phyloP scores from a whole-genome alignment of 768 basidiomycete genomes.

The Calocera viscosa region DNA sequence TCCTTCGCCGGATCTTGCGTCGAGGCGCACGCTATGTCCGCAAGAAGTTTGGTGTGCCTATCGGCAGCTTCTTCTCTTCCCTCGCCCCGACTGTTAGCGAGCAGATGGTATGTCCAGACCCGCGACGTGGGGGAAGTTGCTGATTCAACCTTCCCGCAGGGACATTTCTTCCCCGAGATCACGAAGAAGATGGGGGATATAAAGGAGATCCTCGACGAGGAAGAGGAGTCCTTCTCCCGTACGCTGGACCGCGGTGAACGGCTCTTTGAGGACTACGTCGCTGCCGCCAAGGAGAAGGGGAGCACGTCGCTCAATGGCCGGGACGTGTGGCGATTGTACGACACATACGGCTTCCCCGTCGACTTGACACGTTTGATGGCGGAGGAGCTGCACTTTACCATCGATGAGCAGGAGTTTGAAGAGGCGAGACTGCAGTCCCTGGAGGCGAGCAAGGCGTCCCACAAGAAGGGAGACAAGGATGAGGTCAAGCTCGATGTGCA shows the following conservation, averaged over 20 bases:
- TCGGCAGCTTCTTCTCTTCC: constrained; percentile 90
- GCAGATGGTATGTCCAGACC: constrained; percentile 51
- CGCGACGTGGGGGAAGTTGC: not conserved
- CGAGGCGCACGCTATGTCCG: constrained; percentile 91
- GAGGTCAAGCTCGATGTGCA: constrained; percentile 89
- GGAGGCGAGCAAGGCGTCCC: constrained; percentile 76
- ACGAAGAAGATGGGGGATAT: constrained; percentile 68
- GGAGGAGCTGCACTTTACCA: constrained; percentile 69
- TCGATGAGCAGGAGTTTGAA: constrained; percentile 84
- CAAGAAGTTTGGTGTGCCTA: constrained; percentile 84
- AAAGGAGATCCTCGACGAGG: constrained; percentile 91
- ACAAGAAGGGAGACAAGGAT: constrained; percentile 56
- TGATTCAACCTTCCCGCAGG: constrained; percentile 35
- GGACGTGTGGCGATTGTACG: constrained; percentile 95
- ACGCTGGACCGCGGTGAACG: constrained; percentile 95
- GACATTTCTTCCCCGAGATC: constrained; percentile 84
- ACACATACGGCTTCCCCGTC: constrained; percentile 96
- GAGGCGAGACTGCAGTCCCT: constrained; percentile 77
- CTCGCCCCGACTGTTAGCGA: constrained; percentile 81
- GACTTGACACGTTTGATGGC: constrained; percentile 97
- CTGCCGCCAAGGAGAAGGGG: constrained; percentile 49
- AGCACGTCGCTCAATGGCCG: constrained; percentile 63
- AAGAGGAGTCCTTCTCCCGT: constrained; percentile 94
- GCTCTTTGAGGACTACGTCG: constrained; percentile 80
- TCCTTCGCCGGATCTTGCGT: constrained; percentile 84